Conservation (phyloP, 2,329 filamentous ascomycete genomes). For the Pseudogymnoascus verrucosus region DNA sequence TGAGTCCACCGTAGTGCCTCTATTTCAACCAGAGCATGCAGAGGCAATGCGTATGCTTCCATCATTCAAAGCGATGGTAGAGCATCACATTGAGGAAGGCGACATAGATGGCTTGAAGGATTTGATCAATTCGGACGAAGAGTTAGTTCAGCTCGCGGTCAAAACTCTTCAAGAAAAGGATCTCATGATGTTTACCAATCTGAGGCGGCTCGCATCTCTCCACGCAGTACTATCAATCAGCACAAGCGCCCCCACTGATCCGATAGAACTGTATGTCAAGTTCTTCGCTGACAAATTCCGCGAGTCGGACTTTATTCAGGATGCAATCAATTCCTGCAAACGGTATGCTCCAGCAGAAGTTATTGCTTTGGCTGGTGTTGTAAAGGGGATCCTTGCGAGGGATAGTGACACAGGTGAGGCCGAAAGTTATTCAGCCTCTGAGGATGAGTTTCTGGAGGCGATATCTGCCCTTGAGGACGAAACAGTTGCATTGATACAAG, state of each 20-base stretch:
- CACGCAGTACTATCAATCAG: background rate
- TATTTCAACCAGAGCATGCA: constrained; percentile 51
- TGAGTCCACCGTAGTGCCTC: constrained; percentile 22
- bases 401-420: constrained; percentile 21
- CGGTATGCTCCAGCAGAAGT: constrained; percentile 49
- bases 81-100: constrained; percentile 38
- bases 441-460: constrained; percentile 17
- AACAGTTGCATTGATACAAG: constrained; percentile 39
- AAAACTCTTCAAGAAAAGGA: background rate
- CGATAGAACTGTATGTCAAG: constrained; percentile 50
- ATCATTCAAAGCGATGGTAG: constrained; percentile 56
- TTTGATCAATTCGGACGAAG: background rate
- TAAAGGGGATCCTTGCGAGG: constrained; percentile 28
- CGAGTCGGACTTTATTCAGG: constrained; percentile 44
- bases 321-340: constrained; percentile 40
- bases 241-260: constrained; percentile 7
- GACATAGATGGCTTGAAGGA: constrained; percentile 25
- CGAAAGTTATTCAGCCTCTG: constrained; percentile 24
- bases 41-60: constrained; percentile 60
- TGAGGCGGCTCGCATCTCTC: background rate
- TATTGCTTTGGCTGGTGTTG: constrained; percentile 33
- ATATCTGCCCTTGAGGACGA: constrained; percentile 32
- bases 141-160: background rate
- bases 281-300: constrained; percentile 47
- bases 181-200: background rate